These are phyloP conservation scores for Vitis riparia DNA, from an alignment of 164 flowering plant species.

Conservation along the genomic window DNA sequence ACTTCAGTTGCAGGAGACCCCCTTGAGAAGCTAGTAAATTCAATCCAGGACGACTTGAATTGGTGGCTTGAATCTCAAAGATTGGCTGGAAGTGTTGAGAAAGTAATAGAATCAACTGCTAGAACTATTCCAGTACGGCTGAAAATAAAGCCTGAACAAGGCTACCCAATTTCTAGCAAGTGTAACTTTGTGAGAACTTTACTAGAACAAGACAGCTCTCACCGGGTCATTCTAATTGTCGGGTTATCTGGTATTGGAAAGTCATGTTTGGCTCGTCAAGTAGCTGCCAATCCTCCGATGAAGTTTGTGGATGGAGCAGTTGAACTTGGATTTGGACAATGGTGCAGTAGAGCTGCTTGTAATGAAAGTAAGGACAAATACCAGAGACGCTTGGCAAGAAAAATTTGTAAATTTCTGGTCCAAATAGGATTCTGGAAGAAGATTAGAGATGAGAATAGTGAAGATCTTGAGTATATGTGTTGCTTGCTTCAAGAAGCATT, in stretches of 20 bases:
- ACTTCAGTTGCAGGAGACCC: slow-evolving; percentile 45
- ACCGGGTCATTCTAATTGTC: slow-evolving; percentile 41
- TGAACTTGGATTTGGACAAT: slow-evolving; percentile 52
- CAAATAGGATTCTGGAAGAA: slow-evolving; percentile 44
- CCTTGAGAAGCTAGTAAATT: slow-evolving; percentile 28
- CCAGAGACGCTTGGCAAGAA: slow-evolving; percentile 40
- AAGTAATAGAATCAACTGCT: slow-evolving; percentile 39
- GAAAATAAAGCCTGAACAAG: slow-evolving; percentile 36
- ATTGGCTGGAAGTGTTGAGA: slow-evolving; percentile 33
- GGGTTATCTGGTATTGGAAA: slow-evolving; percentile 58
- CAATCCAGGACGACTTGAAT: slow-evolving; percentile 41
- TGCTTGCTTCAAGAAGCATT: slow-evolving; percentile 54
- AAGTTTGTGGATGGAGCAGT: slow-evolving; percentile 44
- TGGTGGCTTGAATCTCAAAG: slow-evolving; percentile 57
- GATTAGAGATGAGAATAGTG: slow-evolving; percentile 28
- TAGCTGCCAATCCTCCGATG: slow-evolving; percentile 47
- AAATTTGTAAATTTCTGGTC: slow-evolving; percentile 37
- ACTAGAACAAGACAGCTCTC: slow-evolving; percentile 31
- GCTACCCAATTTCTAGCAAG: slow-evolving; percentile 43
- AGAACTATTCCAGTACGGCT: slow-evolving; percentile 19
- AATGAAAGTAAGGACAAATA: slow-evolving; percentile 42
- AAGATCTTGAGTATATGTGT: slow-evolving; percentile 43
- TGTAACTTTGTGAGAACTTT: slow-evolving; percentile 33
- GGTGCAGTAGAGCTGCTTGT: slow-evolving; percentile 52
- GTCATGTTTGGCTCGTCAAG: slow-evolving; percentile 53